These are phyloP conservation scores for Leccinum sublutescens DNA, from an alignment of 768 basidiomycete genomes.

Conservation along the genomic window DNA sequence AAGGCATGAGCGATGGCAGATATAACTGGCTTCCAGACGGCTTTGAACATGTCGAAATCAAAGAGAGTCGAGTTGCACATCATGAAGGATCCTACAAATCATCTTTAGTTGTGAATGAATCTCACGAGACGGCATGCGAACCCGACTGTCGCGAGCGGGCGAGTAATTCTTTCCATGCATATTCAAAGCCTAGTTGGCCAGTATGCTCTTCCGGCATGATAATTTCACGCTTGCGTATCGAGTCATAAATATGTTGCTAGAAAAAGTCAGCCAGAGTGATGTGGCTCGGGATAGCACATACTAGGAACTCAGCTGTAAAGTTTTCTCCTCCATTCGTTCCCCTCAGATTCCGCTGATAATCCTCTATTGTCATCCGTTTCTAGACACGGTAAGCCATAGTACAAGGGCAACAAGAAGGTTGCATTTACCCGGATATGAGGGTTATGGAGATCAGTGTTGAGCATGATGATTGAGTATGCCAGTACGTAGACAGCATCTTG, in stretches of 20 bases:
- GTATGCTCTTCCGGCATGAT: constrained; percentile 98
- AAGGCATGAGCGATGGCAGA: constrained; percentile 96
- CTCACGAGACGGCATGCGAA: constrained; percentile 31
- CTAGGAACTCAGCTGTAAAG: constrained; percentile 85
- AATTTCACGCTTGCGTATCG: constrained; percentile 91
- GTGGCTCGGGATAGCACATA: constrained; percentile 33
- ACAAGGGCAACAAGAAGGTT: not conserved
- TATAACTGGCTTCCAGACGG: constrained; percentile 90
- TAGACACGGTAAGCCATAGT: constrained; percentile 30
- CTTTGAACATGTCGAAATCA: constrained; percentile 90
- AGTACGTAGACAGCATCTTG: constrained; percentile 94
- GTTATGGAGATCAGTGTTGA: constrained; percentile 96
- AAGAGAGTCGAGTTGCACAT: constrained; percentile 77
- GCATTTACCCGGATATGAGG: constrained; percentile 80
- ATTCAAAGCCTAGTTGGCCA: constrained; percentile 95
- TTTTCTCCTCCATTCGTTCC: constrained; percentile 87
- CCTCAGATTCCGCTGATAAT: constrained; percentile 87
- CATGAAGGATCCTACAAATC: constrained; percentile 54
- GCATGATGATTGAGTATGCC: constrained; percentile 94
- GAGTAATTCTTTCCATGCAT: constrained; percentile 97
- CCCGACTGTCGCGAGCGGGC: constrained; percentile 79
- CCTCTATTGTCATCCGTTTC: constrained; percentile 97
- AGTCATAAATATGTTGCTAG: constrained; percentile 89
- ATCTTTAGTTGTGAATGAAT: constrained; percentile 25
- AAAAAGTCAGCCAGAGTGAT: constrained; percentile 9